These are phyloP conservation scores for Dichomitus squalens DNA, from an alignment of 1,284 basidiomycete genomes.

Conservation along the genomic window DNA sequence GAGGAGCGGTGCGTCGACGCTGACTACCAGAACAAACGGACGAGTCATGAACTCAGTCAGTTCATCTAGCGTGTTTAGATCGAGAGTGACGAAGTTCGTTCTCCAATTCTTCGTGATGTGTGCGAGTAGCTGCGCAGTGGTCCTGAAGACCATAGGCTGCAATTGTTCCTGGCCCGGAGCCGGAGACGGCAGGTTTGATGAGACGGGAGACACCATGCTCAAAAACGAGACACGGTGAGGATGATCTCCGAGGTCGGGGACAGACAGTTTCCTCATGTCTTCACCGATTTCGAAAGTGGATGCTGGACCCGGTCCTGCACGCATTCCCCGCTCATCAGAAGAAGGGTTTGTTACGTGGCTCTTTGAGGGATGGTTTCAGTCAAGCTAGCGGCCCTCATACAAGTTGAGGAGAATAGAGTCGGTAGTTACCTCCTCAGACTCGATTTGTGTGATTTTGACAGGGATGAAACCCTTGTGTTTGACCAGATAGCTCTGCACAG, in stretches of 20 bases:
- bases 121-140: slow-evolving; percentile 64
- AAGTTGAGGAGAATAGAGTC: background rate
- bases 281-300: background rate
- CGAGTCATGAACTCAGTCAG: slow-evolving; percentile 80
- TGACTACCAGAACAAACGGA: slow-evolving; percentile 89
- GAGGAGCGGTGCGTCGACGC: slow-evolving; percentile 84
- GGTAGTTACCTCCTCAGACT: background rate
- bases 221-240: slow-evolving; percentile 30
- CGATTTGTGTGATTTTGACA: slow-evolving; percentile 35
- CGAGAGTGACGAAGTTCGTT: slow-evolving; percentile 79
- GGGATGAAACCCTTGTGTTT: slow-evolving; percentile 51
- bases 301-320: background rate
- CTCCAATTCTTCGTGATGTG: slow-evolving; percentile 87
- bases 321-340: background rate
- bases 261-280: background rate
- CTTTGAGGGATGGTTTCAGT: background rate
- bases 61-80: slow-evolving; percentile 61
- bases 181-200: slow-evolving; percentile 23
- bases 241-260: slow-evolving; percentile 3
- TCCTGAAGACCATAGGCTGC: slow-evolving; percentile 45
- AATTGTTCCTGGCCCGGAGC: slow-evolving; percentile 3
- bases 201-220: slow-evolving; percentile 30
- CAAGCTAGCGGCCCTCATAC: background rate
- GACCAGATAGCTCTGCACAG: slow-evolving; percentile 75
- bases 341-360: too few relatives aligned